Percentiles rank a stretch among this genome's conserved stretches.
Evolutionary conservation across 495 filamentous ascomycete genomes (phyloP).

Genomic region (Penicillium lagena): DNA sequence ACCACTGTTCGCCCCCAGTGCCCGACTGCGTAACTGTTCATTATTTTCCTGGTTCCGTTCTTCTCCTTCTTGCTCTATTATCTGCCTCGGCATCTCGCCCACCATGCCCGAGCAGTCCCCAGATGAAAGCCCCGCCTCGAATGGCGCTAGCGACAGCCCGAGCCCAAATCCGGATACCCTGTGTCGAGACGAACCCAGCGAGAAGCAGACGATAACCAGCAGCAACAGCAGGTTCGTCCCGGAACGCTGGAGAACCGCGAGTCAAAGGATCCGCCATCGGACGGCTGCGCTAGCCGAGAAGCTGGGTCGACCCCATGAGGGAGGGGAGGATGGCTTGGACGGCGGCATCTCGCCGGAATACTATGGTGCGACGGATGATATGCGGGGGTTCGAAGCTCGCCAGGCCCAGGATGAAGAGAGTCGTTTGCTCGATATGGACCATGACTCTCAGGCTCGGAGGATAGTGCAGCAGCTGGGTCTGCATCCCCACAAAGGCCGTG

Average conservation of each 20-base stretch:
- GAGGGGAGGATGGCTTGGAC: slow-evolving; percentile 21
- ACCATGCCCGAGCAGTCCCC: background rate
- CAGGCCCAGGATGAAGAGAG: slow-evolving; percentile 13
- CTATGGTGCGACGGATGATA: slow-evolving; percentile 24
- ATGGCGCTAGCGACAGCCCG: background rate
- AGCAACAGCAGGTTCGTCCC: background rate
- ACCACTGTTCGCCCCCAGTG: background rate
- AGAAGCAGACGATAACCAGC: slow-evolving; percentile 5
- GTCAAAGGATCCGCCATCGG: slow-evolving; percentile 13
- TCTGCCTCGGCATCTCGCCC: background rate
- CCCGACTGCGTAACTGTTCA: too few species aligned
- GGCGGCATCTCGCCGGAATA: slow-evolving; percentile 16
- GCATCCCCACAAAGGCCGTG: background rate
- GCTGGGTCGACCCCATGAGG: slow-evolving; percentile 20
- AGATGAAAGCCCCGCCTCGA: too few species aligned
- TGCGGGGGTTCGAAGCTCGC: slow-evolving; percentile 13
- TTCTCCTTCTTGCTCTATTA: background rate
- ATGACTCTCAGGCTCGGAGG: slow-evolving; percentile 19
- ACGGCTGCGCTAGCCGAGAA: slow-evolving; percentile 15
- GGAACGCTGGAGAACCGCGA: slow-evolving; percentile 17
- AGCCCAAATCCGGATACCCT: slow-evolving; percentile 1
- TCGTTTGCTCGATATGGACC: slow-evolving; percentile 1
- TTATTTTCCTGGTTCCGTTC: too few species aligned
- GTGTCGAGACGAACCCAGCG: slow-evolving; percentile 3
- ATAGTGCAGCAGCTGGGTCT: slow-evolving; percentile 18